These are phyloP conservation scores for Alopecurus myosuroides DNA, from an alignment of 176 grass and related monocot species.

Conservation along the genomic window DNA sequence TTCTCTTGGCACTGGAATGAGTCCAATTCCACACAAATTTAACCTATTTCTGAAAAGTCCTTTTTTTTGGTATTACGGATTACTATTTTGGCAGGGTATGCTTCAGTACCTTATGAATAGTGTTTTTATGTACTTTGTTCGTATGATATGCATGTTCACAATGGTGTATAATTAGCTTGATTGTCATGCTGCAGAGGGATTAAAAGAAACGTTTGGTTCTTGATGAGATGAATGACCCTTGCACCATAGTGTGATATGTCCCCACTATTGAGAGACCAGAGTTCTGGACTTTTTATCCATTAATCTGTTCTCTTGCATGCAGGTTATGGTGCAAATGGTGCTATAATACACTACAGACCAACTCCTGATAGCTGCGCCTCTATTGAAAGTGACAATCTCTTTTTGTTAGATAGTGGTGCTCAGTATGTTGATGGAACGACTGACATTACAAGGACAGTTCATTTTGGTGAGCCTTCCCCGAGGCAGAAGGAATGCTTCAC, in stretches of 20 bases:
- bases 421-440: conserved; percentile 96
- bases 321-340: conserved; percentile 99
- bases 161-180: not conserved
- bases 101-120: not conserved
- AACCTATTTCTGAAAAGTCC: not conserved
- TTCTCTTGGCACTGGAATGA: not conserved
- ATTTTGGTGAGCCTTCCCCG: conserved; percentile 83
- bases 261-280: not conserved
- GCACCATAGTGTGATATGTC: not conserved
- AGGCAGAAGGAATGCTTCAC: conserved; percentile 94
- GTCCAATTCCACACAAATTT: not conserved
- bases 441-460: conserved; percentile 94
- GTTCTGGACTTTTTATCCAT: not conserved
- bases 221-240: not conserved
- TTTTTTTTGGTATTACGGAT: not conserved
- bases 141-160: not conserved
- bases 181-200: not conserved
- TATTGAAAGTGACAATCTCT: conserved; percentile 68
- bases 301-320: conserved; percentile 19
- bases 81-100: not conserved
- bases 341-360: conserved; percentile 92
- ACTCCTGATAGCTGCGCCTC: conserved; percentile 63
- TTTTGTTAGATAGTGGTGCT: conserved; percentile 98
- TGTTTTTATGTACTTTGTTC: conserved; percentile 6
- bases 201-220: not conserved